phyloP scores from a whole-genome alignment of 2,329 filamentous ascomycete species.

The Diaporthe australafricana region DNA sequence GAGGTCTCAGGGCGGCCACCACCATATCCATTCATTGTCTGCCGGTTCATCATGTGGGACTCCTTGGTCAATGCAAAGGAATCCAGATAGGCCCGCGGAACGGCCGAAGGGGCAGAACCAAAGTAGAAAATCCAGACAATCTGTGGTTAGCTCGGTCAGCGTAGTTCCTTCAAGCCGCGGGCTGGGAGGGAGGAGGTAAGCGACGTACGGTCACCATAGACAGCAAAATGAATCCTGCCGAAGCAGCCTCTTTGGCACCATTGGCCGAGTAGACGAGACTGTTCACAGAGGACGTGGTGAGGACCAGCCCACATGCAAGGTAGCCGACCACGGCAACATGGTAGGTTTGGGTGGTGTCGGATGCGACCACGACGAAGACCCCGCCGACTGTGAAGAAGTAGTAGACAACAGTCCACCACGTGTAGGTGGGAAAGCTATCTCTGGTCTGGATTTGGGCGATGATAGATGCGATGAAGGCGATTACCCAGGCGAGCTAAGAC shows the following conservation, averaged over 20 bases:
- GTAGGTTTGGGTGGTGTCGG: conserved; percentile 87
- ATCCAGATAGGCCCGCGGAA: conserved; percentile 91
- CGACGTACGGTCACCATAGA: conserved; percentile 88
- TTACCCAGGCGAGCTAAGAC: conserved; percentile 89
- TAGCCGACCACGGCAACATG: conserved; percentile 93
- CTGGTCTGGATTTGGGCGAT: conserved; percentile 71
- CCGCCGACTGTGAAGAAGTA: conserved; percentile 86
- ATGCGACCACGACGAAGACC: conserved; percentile 84
- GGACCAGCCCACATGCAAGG: conserved; percentile 83
- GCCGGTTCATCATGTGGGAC: conserved; percentile 72
- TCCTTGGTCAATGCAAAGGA: conserved; percentile 96
- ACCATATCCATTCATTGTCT: conserved; percentile 80
- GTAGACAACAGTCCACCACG: conserved; percentile 92
- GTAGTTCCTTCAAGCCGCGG: background rate
- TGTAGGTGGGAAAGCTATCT: conserved; percentile 80
- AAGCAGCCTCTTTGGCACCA: conserved; percentile 83
- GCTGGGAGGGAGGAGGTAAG: background rate
- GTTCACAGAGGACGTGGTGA: conserved; percentile 89
- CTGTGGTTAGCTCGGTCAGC: conserved; percentile 57
- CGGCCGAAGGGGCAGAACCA: conserved; percentile 88
- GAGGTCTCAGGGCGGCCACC: conserved; percentile 85
- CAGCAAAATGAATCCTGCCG: conserved; percentile 92
- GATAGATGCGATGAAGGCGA: conserved; percentile 88
- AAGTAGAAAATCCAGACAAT: conserved; percentile 99
- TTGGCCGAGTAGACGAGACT: conserved; percentile 82